Conservation (phyloP, 306 rosid genomes). For the Glycyrrhiza uralensis region DNA sequence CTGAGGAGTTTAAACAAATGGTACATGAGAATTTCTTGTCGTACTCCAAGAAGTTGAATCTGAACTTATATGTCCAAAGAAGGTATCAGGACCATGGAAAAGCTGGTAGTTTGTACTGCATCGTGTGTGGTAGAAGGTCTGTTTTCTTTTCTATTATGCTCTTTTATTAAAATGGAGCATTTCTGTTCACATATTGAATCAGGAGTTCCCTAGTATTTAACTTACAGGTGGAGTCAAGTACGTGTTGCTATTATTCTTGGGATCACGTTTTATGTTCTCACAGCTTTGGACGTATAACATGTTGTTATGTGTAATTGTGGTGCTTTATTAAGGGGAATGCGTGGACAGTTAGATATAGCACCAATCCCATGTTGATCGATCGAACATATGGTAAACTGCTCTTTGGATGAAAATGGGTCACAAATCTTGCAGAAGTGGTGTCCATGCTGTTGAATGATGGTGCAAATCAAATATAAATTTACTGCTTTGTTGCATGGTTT, state of each 20-base stretch:
- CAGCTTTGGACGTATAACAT: slow-evolving; percentile 15
- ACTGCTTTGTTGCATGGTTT: not conserved
- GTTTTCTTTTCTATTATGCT: slow-evolving; percentile 60
- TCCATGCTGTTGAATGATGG: slow-evolving; percentile 22
- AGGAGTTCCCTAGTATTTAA: slow-evolving; percentile 38
- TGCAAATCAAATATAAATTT: slow-evolving; percentile 12
- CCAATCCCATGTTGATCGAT: slow-evolving; percentile 19
- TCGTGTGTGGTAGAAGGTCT: slow-evolving; percentile 93
- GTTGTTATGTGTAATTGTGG: slow-evolving; percentile 18
- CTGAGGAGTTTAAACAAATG: slow-evolving; percentile 76
- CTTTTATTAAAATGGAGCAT: slow-evolving; percentile 42
- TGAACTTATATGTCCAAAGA: slow-evolving; percentile 52
- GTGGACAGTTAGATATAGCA: slow-evolving; percentile 23
- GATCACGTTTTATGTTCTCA: slow-evolving; percentile 24
- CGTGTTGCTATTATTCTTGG: slow-evolving; percentile 30
- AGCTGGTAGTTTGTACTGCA: slow-evolving; percentile 88
- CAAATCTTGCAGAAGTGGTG: slow-evolving; percentile 27
- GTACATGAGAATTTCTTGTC: slow-evolving; percentile 70
- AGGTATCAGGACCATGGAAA: slow-evolving; percentile 87
- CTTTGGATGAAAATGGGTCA: slow-evolving; percentile 24
- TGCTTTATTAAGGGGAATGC: slow-evolving; percentile 13
- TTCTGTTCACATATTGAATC: slow-evolving; percentile 41
- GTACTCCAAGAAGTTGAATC: slow-evolving; percentile 72
- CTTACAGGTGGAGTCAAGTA: slow-evolving; percentile 35
- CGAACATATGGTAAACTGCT: slow-evolving; percentile 29